A percentile compares a stretch with the other conserved stretches of the same genome.
These are phyloP conservation scores for Fusarium siculi DNA, from an alignment of 2,329 filamentous ascomycete species.

Conservation along the genomic window DNA sequence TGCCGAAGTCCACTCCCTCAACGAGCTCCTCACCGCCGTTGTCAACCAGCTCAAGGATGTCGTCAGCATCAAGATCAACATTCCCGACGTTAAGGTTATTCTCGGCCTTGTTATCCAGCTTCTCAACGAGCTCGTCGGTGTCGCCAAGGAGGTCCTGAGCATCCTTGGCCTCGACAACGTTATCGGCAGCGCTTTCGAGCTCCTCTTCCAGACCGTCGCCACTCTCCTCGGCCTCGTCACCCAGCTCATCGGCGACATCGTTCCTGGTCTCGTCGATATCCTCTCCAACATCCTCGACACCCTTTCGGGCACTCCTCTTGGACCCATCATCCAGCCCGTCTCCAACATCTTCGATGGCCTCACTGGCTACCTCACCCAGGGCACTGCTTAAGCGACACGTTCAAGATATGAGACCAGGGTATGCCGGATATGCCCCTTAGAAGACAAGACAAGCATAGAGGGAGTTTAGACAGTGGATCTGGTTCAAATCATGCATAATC, in stretches of 20 bases:
- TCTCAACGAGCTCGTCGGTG: constrained; percentile 12
- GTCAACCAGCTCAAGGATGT: constrained; percentile 23
- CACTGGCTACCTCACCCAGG: constrained; percentile 11
- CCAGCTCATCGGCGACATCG: constrained; percentile 21
- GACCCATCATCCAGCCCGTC: constrained; percentile 11
- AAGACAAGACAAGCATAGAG: background rate
- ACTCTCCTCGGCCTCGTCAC: constrained; percentile 15
- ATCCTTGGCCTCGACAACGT: constrained; percentile 17
- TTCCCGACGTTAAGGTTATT: constrained; percentile 20
- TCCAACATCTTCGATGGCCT: background rate
- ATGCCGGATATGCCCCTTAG: background rate
- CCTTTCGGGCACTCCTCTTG: constrained; percentile 12
- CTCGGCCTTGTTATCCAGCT: constrained; percentile 19
- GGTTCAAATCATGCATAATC: background rate
- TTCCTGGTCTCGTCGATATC: constrained; percentile 20
- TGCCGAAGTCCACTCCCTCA: constrained; percentile 5
- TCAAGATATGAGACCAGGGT: background rate
- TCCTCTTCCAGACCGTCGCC: constrained; percentile 18
- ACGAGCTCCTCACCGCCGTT: constrained; percentile 14
- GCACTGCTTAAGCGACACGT: background rate
- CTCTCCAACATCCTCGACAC: constrained; percentile 15
- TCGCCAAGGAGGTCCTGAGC: constrained; percentile 6
- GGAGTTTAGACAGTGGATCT: constrained; percentile 14
- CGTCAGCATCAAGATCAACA: constrained; percentile 5
- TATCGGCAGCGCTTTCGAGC: background rate